Evolutionary conservation across 2,329 filamentous ascomycete species (phyloP), one percentile per base, ranked within the genome.

Genomic region (Sclerotinia glacialis): DNA sequence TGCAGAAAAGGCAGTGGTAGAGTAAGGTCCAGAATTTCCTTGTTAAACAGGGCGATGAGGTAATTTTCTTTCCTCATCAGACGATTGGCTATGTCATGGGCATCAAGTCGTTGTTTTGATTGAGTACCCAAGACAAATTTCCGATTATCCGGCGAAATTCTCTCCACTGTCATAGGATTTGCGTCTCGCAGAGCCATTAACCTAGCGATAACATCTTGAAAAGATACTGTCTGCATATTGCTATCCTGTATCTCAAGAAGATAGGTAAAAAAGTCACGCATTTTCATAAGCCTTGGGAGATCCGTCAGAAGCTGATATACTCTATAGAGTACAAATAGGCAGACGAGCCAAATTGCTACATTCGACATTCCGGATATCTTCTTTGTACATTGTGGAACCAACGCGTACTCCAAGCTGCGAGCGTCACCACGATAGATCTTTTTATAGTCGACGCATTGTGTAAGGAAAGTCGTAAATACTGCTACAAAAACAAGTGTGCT

Each of bases 31-130:
- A 99, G 79, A 47, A 98, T 86, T 69, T 98, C 95, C 78, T 99
- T 98, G 81, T 99, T 99, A 80, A 98, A 92, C 74, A 99, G 83
- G 5, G 95, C 95, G 73, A 99, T 97, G 69, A 97, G 85, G 74
- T 97, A 99, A 75, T 99, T 99, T 70, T 97, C 94, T 75, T 92
- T 90, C 67, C 95, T 89, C 95, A 99, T 98, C 55, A 99, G 80
- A 42, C 95, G 87, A 75, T 98, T 99, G 8, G 95, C 95, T 76
- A 99, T 98, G 75, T 97, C 95, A 74, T 97, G 92, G 14, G 95
- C 95, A 78, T 97, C 95, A 72, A 99, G 88, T 69, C 94, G 86
- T 78, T 98, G 92, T 77, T 97, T 96, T 28, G 92, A 96, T 75
- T 96, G 92, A 67, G 88, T 93, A 55, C 91, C 90, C 31, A 69